Conservation (phyloP, 2,329 filamentous ascomycete genomes). For the Lasiodiplodia sp. region DNA sequence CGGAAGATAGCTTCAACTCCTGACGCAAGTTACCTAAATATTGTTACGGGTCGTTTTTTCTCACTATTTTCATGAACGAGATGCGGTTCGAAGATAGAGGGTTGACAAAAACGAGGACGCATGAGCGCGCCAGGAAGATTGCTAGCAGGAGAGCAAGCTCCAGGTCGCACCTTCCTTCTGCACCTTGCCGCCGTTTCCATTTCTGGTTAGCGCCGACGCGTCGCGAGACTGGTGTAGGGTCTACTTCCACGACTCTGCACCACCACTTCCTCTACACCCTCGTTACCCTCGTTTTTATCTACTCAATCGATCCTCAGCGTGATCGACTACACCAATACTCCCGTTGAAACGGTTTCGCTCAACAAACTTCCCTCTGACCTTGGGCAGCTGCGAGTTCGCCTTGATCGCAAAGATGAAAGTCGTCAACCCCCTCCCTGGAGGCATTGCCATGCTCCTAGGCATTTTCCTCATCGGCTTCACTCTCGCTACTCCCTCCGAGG, state of each 20-base stretch:
- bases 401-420: slow-evolving; percentile 34
- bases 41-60: no score
- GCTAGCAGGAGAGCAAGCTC: neutral
- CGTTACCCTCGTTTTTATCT: neutral
- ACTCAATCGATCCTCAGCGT: neutral
- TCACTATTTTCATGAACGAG: no score
- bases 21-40: no score
- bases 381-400: neutral
- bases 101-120: no score
- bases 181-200: neutral
- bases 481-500: neutral
- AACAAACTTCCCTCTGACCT: neutral
- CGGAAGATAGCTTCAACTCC: no score
- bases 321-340: neutral
- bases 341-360: neutral
- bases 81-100: no score
- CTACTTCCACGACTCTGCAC: neutral
- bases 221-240: neutral
- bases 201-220: neutral
- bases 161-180: neutral
- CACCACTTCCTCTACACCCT: neutral
- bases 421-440: slow-evolving; percentile 50
- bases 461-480: slow-evolving; percentile 36
- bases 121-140: no score
- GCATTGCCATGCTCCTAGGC: slow-evolving; percentile 42